Evolutionary conservation across 2,329 filamentous ascomycete genomes (phyloP).

Genomic region (Aureobasidium lini): DNA sequence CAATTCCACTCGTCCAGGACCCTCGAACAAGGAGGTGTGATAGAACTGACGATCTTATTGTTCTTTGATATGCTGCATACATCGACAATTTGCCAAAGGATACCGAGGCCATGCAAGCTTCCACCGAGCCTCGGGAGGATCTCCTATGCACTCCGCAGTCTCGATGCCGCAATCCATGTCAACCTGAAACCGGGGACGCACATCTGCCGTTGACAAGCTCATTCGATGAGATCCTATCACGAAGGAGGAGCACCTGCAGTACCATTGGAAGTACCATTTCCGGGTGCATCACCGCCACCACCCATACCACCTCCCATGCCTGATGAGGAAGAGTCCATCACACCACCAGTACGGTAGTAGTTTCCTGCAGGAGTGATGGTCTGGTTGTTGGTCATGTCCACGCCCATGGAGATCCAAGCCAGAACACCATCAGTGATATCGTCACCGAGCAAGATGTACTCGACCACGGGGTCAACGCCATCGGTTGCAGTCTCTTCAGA

Average conservation of each 20-base stretch:
- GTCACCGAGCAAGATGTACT: conserved; percentile 52
- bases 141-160: no score
- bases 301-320: background rate
- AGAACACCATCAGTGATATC: conserved; percentile 44
- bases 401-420: conserved; percentile 40
- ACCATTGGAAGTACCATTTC: background rate
- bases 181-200: background rate
- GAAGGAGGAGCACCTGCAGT: background rate
- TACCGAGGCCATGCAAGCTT: no score
- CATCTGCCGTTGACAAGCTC: no score
- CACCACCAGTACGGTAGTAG: background rate
- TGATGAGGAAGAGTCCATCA: background rate
- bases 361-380: conserved; percentile 13
- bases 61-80: no score
- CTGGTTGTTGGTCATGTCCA: conserved; percentile 16
- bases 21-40: no score
- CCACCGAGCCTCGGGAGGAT: no score
- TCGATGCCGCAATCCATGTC: background rate
- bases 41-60: no score
- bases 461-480: conserved; percentile 50
- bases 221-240: background rate
- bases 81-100: no score
- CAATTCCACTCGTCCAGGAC: no score
- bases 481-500: conserved; percentile 42
- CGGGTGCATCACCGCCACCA: background rate